Base-by-base conservation (phyloP, 352 stramenopile species). In the Pythium guiyangense region DNA sequence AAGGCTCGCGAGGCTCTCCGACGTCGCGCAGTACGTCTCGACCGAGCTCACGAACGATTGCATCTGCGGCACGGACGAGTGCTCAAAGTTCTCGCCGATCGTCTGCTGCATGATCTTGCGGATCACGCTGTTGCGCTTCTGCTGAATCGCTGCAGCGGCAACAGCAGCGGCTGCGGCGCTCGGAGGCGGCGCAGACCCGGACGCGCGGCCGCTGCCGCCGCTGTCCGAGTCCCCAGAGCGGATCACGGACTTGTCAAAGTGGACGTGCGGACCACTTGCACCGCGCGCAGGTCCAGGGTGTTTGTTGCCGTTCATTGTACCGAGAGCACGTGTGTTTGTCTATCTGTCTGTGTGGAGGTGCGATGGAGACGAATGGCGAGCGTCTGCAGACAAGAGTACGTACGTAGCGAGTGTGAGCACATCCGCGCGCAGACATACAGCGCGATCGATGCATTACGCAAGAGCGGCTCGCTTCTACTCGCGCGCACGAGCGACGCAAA, bases 51-150 rank as follows among this genome's bases (percentile, higher is more conserved):
- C 82, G 58, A 94, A 91, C 47, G 64, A 69, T 57, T 90, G 82
- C n/a, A 94, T 71, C 53, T 86, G 71, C 34, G 66, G 60, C n/a
- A 88, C 50, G 35, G 73, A 74, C 65, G 75, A 77, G 62, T 86
- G 81, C 50, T 93, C 84, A 20, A 78, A 78, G 52, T 84, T 62
- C 55, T 92, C 81, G 52, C 84, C 84, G 34, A 93, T 78, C 18
- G 84, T 92, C 60, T 92, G 80, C 54, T 73, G 62, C 74, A 91
- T 69, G 64, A 93, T 78, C 69, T 89, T 91, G 48, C 72, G 73
- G 57, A 90, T 73, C 20, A 90, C 66, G 37, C 65, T 78, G 35
- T 77, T 74, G 43, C 63, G 62, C 42, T 60, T 60, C 40, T 61
- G 52, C 50, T 64, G 57, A 18, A 18, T 47, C 31, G 49, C 34